Conservation (phyloP, 2,329 filamentous ascomycete genomes). For the Curvularia spicifera region DNA sequence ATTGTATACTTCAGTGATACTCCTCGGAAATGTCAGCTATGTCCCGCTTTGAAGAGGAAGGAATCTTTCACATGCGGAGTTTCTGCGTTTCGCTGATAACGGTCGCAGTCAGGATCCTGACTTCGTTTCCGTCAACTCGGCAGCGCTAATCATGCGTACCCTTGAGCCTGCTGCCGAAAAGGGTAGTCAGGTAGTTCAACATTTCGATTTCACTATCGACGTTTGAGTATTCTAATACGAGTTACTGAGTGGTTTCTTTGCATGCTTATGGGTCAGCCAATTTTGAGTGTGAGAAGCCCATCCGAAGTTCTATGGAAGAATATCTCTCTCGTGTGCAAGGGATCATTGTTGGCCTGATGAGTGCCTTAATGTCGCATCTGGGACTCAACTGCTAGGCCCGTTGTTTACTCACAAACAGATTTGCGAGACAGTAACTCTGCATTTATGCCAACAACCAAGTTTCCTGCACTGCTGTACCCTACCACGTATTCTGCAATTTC, state of each 20-base stretch:
- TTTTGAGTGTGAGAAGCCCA: not conserved
- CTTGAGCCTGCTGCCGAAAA: not conserved
- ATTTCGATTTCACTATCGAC: too few relatives aligned
- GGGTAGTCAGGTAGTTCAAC: not conserved
- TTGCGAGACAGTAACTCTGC: not conserved
- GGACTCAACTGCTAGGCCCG: not conserved
- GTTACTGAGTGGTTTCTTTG: not conserved
- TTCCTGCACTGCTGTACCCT: too few relatives aligned
- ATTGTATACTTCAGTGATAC: not conserved
- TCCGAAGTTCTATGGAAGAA: not conserved
- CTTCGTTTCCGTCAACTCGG: not conserved
- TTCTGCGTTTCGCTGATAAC: not conserved
- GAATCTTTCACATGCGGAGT: not conserved
- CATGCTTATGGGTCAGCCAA: not conserved
- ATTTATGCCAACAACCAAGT: not conserved
- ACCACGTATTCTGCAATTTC: too few relatives aligned
- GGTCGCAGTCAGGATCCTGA: not conserved
- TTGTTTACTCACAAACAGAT: not conserved
- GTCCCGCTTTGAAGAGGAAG: not conserved
- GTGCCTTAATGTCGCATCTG: not conserved
- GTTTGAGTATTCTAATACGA: too few relatives aligned
- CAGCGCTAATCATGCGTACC: not conserved
- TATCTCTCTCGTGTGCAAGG: not conserved
- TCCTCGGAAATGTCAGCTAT: not conserved
- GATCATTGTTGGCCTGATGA: not conserved